Base-by-base conservation (phyloP, 1,284 basidiomycete genomes). In the Fomitopsis pinicola region DNA sequence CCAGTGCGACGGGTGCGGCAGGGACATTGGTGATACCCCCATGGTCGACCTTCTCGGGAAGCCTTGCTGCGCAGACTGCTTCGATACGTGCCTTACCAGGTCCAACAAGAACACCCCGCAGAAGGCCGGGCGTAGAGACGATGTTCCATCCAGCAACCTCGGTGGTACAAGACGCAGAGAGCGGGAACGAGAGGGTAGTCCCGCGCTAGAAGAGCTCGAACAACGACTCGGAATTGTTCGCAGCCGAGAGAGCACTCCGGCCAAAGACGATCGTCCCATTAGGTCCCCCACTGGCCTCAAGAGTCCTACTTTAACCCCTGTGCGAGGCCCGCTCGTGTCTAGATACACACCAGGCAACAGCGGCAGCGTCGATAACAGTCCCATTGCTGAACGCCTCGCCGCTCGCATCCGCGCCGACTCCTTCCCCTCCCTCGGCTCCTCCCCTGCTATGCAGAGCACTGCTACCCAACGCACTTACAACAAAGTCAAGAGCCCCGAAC, bases 1-100 rank as follows among this genome's bases (percentile, higher is more conserved):
- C 75, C 80, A 78, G 62, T 92, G 90, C 68, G 78, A 82, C 22
- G 86, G 84, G 3, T 93, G 91, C 69, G 81, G 78, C 70, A 88
- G 83, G 74, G 82, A 86, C 64, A 86, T 93, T 36, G 86, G 88
- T 14, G 81, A 88, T 64, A 76, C 76, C 5, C 91, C 91, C 0
- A 86, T 91, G 83, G 86, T 92, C 28, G 91, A 93, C 72, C 75
- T 93, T n/a, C 75, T 91, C 15, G 91, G 91, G 15, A 80, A 83
- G 44, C 91, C 91, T 7, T 89, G 86, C 55, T 93, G 91, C 66
- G 76, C 80, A 12, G 85, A 87, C 52, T 93, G 91, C 67, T 92
- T 92, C 66, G 91, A 90, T 61, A 84, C 72, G 33, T 91, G 87
- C 68, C 76, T 91, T 46, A 84, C 81, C 63, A 79, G 85, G 33